phyloP scores from a whole-genome alignment of 257 asterid species.

The Nicotiana tabacum region DNA sequence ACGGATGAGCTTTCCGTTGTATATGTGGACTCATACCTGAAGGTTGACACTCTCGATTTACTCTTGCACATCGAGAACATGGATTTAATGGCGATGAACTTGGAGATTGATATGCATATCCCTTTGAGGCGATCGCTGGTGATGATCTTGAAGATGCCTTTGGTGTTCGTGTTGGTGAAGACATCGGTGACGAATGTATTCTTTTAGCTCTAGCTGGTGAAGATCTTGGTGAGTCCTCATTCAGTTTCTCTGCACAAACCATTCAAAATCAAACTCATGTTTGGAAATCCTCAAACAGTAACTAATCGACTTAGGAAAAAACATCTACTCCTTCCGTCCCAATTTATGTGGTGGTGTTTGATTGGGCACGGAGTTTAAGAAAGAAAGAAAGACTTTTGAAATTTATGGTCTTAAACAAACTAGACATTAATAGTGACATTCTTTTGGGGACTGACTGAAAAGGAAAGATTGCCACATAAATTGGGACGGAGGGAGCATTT shows the following conservation, averaged over 20 bases:
- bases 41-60: conserved; percentile 28
- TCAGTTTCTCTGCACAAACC: conserved; percentile 29
- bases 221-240: conserved; percentile 25
- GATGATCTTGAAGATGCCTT: conserved; percentile 19
- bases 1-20: conserved; percentile 16
- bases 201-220: conserved; percentile 32
- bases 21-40: conserved; percentile 24
- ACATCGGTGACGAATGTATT: conserved; percentile 20
- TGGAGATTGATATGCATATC: conserved; percentile 28
- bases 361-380: too few species aligned
- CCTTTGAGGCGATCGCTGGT: conserved; percentile 18
- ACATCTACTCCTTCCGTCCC: not conserved
- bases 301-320: not conserved
- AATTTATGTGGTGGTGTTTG: too few species aligned
- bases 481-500: too few species aligned
- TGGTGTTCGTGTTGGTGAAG: conserved; percentile 32
- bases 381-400: too few species aligned
- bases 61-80: conserved; percentile 31
- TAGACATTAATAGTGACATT: too few species aligned
- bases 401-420: too few species aligned
- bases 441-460: too few species aligned
- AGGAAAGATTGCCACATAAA: too few species aligned
- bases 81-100: conserved; percentile 43
- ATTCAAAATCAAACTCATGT: not conserved
- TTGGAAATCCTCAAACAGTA: not conserved